Conservation (phyloP, 805 yeast species). For the Grigorovia yakushimaensis region DNA sequence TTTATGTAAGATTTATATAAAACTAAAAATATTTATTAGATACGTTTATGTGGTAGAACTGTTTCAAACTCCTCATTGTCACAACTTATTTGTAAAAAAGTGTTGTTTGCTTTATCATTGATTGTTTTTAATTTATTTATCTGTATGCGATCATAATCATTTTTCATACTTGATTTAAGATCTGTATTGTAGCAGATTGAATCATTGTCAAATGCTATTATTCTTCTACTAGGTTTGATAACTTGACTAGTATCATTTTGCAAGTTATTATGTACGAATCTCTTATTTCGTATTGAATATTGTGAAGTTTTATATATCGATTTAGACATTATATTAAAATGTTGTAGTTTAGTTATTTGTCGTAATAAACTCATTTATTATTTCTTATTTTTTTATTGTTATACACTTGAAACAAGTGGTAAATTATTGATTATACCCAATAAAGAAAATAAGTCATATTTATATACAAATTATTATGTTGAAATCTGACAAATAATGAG, state of each 20-base stretch:
- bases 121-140: too few species aligned
- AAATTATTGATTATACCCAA: too few species aligned
- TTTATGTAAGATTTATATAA: too few species aligned
- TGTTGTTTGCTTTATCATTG: neutral
- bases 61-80: neutral
- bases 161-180: neutral
- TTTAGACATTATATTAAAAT: neutral
- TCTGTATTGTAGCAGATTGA: neutral
- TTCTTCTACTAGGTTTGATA: neutral
- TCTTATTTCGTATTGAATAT: neutral
- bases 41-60: neutral
- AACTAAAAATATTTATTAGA: too few species aligned
- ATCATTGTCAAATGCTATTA: neutral
- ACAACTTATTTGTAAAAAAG: neutral
- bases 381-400: too few species aligned
- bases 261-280: too few species aligned
- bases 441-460: too few species aligned
- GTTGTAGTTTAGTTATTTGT: neutral
- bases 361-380: neutral
- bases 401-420: too few species aligned
- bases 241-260: neutral
- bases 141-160: neutral
- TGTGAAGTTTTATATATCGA: neutral
- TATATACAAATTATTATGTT: too few species aligned
- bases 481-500: too few species aligned